Percentiles rank a stretch among this genome's conserved stretches.
Evolutionary conservation across 257 asterid genomes (phyloP).

Genomic region (Anisodus tanguticus): DNA sequence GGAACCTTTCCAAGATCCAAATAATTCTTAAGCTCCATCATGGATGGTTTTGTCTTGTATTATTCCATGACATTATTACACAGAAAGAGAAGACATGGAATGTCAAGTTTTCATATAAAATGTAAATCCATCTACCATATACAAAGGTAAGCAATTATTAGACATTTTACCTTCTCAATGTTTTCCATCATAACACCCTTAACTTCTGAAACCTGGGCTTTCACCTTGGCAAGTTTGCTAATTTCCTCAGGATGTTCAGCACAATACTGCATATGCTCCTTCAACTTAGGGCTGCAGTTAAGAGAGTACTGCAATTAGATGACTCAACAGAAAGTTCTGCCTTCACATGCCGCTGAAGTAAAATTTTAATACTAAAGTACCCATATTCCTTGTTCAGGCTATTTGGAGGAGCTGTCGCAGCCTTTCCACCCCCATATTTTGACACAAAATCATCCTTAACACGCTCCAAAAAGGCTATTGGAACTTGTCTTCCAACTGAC

Average conservation of each 20-base stretch:
- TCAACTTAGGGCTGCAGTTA: constrained; percentile 60
- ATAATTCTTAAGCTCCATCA: not conserved
- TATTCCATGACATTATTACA: not conserved
- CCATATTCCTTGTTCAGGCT: constrained; percentile 78
- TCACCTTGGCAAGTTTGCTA: constrained; percentile 74
- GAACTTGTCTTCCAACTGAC: constrained; percentile 76
- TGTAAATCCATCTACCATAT: not conserved
- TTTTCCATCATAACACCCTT: constrained; percentile 92
- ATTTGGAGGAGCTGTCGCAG: constrained; percentile 66
- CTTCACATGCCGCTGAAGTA: not conserved
- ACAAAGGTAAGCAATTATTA: not conserved
- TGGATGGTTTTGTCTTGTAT: not conserved
- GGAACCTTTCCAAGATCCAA: not conserved
- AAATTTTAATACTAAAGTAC: constrained; percentile 35
- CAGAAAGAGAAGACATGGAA: not conserved
- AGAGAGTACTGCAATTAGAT: not conserved
- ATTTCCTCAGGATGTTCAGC: constrained; percentile 76
- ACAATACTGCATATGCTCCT: constrained; percentile 73
- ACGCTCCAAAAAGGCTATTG: constrained; percentile 78
- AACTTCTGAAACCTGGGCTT: constrained; percentile 88
- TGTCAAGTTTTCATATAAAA: not conserved
- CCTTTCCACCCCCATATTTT: constrained; percentile 72
- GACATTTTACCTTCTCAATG: constrained; percentile 67
- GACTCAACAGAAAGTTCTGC: not conserved
- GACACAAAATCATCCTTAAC: constrained; percentile 71